Evolutionary conservation across 768 basidiomycete genomes (phyloP).

Genomic region (Pleurotus eryngii): DNA sequence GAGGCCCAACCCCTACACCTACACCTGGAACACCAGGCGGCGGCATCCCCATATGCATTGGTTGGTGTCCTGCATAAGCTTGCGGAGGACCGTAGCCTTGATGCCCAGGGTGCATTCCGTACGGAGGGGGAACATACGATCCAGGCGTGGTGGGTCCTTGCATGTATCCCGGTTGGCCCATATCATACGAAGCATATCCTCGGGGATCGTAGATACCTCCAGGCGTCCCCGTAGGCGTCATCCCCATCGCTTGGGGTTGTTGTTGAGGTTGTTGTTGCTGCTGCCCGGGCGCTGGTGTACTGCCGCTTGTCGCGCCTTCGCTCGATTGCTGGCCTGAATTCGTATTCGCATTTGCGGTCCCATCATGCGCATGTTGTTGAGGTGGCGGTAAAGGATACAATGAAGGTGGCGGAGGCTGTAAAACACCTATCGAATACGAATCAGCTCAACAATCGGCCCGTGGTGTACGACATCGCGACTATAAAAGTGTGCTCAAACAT

Average conservation of each 20-base stretch:
- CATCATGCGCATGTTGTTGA: neutral
- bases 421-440: neutral
- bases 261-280: neutral
- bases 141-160: slow-evolving; percentile 17
- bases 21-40: slow-evolving; percentile 1
- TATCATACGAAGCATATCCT: slow-evolving; percentile 8
- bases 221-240: slow-evolving; percentile 5
- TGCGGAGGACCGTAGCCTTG: slow-evolving; percentile 5
- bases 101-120: slow-evolving; percentile 1
- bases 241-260: slow-evolving; percentile 7
- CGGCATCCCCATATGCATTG: slow-evolving; percentile 9
- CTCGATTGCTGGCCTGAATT: neutral
- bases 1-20: neutral
- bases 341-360: neutral
- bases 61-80: slow-evolving; percentile 3
- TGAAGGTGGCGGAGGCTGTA: slow-evolving; percentile 13
- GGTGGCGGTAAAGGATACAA: neutral
- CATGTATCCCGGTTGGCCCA: slow-evolving; percentile 16
- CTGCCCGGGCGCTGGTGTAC: neutral
- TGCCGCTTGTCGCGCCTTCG: neutral
- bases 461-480: too few species aligned
- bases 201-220: neutral
- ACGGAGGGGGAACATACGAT: slow-evolving; percentile 8
- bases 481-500: too few species aligned
- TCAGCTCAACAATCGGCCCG: too few species aligned